Percentiles rank a stretch among this genome's conserved stretches.
These are phyloP conservation scores for Mesembryanthemum crystallinum DNA, from an alignment of 148 eudicot species.

Conservation along the genomic window DNA sequence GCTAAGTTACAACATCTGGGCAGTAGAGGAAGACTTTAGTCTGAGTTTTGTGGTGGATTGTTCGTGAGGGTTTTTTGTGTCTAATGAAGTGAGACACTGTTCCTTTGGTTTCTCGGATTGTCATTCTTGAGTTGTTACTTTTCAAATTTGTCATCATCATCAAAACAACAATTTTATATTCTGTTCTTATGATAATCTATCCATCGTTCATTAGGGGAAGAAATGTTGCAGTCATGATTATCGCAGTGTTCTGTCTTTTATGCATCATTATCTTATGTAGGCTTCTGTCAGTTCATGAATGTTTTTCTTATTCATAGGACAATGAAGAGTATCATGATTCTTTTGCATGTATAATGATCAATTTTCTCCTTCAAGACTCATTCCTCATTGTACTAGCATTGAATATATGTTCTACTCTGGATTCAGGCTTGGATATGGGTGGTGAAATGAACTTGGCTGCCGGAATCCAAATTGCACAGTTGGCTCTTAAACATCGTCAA, in stretches of 20 bases:
- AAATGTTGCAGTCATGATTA: neutral
- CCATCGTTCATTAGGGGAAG: neutral
- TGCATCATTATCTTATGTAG: neutral
- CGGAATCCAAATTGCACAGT: conserved; percentile 94
- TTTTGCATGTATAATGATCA: neutral
- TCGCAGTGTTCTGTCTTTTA: neutral
- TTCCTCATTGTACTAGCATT: conserved; percentile 9
- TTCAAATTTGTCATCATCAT: neutral
- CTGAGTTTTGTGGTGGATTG: neutral
- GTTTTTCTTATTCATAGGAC: neutral
- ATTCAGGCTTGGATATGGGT: conserved; percentile 78
- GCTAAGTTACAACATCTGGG: neutral
- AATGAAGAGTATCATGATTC: neutral
- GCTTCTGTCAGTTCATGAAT: neutral
- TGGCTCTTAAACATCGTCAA: conserved; percentile 97
- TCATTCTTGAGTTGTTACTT: neutral
- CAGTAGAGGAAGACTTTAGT: neutral
- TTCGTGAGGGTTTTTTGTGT: neutral
- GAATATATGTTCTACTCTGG: conserved; percentile 14
- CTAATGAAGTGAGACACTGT: neutral
- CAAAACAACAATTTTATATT: neutral
- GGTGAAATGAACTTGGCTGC: conserved; percentile 96
- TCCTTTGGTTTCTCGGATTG: neutral
- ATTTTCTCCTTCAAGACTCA: neutral
- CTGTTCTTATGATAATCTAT: neutral